Evolutionary conservation across 805 yeast species (phyloP), one percentile per base, ranked within the genome.

Genomic region (Jamesozyma gamospora): DNA sequence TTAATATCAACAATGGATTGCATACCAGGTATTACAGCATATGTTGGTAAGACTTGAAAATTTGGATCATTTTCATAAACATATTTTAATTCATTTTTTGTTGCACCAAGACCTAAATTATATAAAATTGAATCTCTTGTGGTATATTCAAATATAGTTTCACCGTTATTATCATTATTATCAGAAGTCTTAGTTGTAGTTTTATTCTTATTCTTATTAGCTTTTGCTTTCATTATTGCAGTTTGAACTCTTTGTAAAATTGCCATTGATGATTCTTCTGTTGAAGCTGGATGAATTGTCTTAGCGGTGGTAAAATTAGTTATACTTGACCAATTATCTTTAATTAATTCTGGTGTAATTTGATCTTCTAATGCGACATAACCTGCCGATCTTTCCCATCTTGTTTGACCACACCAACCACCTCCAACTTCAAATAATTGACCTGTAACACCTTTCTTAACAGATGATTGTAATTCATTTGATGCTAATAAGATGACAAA

Each of bases 311-410:
- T 59, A 62, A 84, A 92, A 64, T 85, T 80, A 43, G 70, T 66
- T 45, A 88, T 72, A 30, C 71, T 75, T 10, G 55, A 65, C 79
- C 92, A 77, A 57, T 81, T 68, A 37, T 79, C 81, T 40, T 71
- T 67, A 44, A 90, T 67, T 51, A 75, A 73, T 63, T 90, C 97
- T 16, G 85, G 79, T 13, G 73, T 75, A 28, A 63, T 52, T 13
- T 52, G 46, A 33, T 52, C 51, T 19, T 49, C 52, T 44, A 71
- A 74, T 28, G 75, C 71, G 13, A 82, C 82, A 34, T 74, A 81
- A 50, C 98, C 97, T 47, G 79, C 77, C 40, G 94, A 80, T 60
- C 96, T 77, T 67, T 90, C 94, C 90, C 92, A 88, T 69, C 96
- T 76, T 31, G 96, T 88, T 63, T 77, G 76, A 54, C 95, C 96